Evolutionary conservation across 257 asterid genomes (phyloP), one percentile per base, ranked within the genome.

Genomic region (Primulina tabacum): DNA sequence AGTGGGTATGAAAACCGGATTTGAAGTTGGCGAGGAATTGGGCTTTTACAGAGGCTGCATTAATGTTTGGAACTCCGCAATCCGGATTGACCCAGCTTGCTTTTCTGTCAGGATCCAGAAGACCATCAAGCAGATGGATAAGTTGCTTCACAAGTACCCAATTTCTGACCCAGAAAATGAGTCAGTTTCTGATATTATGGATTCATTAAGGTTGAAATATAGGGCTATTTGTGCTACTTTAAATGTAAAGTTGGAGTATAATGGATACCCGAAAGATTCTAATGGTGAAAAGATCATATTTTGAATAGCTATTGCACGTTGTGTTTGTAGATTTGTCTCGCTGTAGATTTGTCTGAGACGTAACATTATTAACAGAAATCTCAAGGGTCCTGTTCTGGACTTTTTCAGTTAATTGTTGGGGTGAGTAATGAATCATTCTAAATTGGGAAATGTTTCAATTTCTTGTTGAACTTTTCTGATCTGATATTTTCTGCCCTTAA

Each of bases 1-100:
- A 73, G 90, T 89, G 63, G 88, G 95, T 65, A 76, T 87, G 10
- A 83, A 80, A 73, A 77, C 71, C 47, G 91, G 96, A 59, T 92
- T 86, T 47, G 79, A 86, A 78, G 71, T 74, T 18, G 96, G 96
- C 52, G 82, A 83, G 53, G 90, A 88, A 71, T 67, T 86, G 74
- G 97, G 95, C 24, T 83, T 86, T 28, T 85, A 83, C 76, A 83
- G 90, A 65, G 88, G 93, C 33, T 79, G 88, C 64, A 58, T 86
- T 71, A 86, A 76, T 21, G 59, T 79, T 0, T 85, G 93, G 92
- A 83, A 18, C 77, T 85, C 90, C 6, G 83, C 84, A 16, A 67
- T 84, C 26, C 83, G 70, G 70, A 75, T 77, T 21, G 86, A 90
- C 43, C 86, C 84, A 58, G 58, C 64, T 62, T 84, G 73, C 67